These are phyloP conservation scores for Beta vulgaris DNA, from an alignment of 148 eudicot genomes.

Conservation along the genomic window DNA sequence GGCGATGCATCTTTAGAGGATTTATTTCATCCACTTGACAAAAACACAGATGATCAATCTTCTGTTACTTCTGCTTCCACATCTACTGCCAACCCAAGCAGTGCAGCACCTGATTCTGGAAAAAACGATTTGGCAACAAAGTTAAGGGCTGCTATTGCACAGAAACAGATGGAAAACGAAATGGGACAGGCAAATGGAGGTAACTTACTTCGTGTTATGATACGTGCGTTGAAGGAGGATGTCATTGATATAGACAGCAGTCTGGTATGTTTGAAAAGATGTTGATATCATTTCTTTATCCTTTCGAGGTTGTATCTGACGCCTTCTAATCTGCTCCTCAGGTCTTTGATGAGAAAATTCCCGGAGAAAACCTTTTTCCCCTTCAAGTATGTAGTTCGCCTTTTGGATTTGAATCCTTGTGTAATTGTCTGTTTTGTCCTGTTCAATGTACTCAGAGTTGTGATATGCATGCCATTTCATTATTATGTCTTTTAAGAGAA, in stretches of 20 bases:
- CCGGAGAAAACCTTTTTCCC: constrained; percentile 81
- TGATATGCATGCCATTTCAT: neutral
- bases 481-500: neutral
- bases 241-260: constrained; percentile 72
- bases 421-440: neutral
- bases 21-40: constrained; percentile 76
- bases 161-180: constrained; percentile 79
- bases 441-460: neutral
- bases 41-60: constrained; percentile 36
- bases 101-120: constrained; percentile 42
- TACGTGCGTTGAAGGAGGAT: constrained; percentile 81
- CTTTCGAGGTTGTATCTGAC: constrained; percentile 14
- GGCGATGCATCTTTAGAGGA: constrained; percentile 96
- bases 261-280: constrained; percentile 54
- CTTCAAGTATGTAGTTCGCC: constrained; percentile 57
- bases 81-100: constrained; percentile 50
- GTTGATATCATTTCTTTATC: neutral
- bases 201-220: constrained; percentile 74
- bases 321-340: constrained; percentile 22
- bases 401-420: constrained; percentile 2
- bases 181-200: constrained; percentile 71
- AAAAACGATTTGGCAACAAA: constrained; percentile 71
- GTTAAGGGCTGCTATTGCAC: constrained; percentile 88
- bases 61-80: constrained; percentile 72
- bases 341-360: constrained; percentile 90